Conservation (phyloP, 805 yeast genomes). For the Lachancea kluyveri region DNA sequence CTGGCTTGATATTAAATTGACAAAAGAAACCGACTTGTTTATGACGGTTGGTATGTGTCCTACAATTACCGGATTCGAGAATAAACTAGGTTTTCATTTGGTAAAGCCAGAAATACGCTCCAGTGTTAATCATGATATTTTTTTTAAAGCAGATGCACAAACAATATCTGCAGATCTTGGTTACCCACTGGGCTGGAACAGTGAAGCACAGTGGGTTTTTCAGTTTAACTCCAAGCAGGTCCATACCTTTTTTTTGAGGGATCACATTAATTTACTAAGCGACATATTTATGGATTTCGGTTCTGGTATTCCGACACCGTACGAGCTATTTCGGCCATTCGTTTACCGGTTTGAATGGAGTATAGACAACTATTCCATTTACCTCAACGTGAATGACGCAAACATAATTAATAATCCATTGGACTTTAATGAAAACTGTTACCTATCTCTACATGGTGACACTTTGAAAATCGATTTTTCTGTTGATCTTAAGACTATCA, state of each 20-base stretch:
- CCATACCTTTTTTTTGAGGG: constrained; percentile 65
- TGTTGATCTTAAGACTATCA: constrained; percentile 56
- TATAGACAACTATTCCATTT: constrained; percentile 51
- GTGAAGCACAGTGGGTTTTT: constrained; percentile 62
- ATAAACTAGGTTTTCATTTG: constrained; percentile 41
- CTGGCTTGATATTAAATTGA: constrained; percentile 76
- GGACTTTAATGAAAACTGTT: constrained; percentile 76
- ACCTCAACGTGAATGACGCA: constrained; percentile 75
- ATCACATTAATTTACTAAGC: constrained; percentile 66
- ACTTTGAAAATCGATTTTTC: constrained; percentile 38
- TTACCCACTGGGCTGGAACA: constrained; percentile 82
- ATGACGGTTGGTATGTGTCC: constrained; percentile 48
- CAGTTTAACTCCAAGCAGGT: constrained; percentile 45
- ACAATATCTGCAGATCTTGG: constrained; percentile 50
- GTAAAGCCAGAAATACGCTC: constrained; percentile 60
- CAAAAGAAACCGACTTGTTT: constrained; percentile 44
- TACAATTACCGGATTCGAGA: constrained; percentile 48
- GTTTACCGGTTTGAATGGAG: constrained; percentile 57
- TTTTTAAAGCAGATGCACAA: constrained; percentile 58
- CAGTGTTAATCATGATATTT: constrained; percentile 82
- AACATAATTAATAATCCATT: constrained; percentile 87
- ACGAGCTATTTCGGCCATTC: constrained; percentile 73
- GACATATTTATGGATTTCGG: constrained; percentile 76
- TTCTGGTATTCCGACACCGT: constrained; percentile 63
- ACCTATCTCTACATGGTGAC: constrained; percentile 66